phyloP scores from a whole-genome alignment of 2,329 filamentous ascomycete genomes.

The Penicillium decumbens region DNA sequence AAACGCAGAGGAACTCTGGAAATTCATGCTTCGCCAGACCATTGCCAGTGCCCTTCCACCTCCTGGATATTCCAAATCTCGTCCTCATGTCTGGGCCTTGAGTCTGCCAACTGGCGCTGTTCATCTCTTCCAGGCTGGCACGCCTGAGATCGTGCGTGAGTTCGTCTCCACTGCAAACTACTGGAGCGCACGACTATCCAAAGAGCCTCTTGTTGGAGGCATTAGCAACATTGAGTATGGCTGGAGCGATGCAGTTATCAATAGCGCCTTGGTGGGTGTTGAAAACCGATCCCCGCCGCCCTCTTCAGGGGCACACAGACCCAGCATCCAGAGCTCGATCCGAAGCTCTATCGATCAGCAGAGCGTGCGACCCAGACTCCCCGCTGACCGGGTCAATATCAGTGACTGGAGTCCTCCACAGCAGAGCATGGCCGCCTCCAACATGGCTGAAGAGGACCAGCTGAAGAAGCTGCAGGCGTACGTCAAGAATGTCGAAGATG shows the following conservation, averaged over 20 bases:
- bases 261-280: conserved; percentile 65
- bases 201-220: conserved; percentile 85
- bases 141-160: conserved; percentile 87
- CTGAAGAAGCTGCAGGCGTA: conserved; percentile 69
- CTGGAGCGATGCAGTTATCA: conserved; percentile 82
- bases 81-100: conserved; percentile 90
- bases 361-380: conserved; percentile 62
- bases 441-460: conserved; percentile 73
- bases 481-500: conserved; percentile 77
- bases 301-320: conserved; percentile 40
- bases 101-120: conserved; percentile 89
- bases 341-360: conserved; percentile 64
- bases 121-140: conserved; percentile 97
- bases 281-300: conserved; percentile 34
- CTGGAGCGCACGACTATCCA: conserved; percentile 91
- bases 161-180: conserved; percentile 95
- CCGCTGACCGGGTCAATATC: conserved; percentile 78
- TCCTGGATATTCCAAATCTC: conserved; percentile 84
- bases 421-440: conserved; percentile 83
- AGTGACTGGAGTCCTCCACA: conserved; percentile 85
- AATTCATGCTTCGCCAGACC: conserved; percentile 83
- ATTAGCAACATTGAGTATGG: conserved; percentile 97
- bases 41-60: conserved; percentile 85
- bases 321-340: conserved; percentile 58
- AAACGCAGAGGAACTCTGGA: conserved; percentile 83